Evolutionary conservation across 768 basidiomycete species (phyloP), one percentile per base, ranked within the genome.

Genomic region (Coprinopsis strossmayeri): DNA sequence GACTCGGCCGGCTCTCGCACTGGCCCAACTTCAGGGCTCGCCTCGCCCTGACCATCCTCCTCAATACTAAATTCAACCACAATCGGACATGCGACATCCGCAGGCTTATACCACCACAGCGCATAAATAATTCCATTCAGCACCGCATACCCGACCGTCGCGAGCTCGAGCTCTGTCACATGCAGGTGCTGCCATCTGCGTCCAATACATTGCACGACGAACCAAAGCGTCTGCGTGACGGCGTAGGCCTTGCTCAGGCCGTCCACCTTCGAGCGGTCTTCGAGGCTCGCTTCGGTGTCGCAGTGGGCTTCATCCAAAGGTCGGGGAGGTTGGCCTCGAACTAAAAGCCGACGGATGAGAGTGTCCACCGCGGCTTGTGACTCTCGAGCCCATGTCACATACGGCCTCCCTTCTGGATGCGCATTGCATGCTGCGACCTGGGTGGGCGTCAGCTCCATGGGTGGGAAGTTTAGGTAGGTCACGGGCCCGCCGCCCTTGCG

Each of bases 191-290:
- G 37, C 32, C 10, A 9, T 34, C 10, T n/a, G 2, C 18, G 24
- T n/a, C 3, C 34, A 5, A 24, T 35, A 26, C 13, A 45, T n/a
- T 20, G 50, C 10, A 21, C 47, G 51, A 32, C 39, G 34, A 50
- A 53, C 48, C 48, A 55, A 23, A n/a, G 12, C 7, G 44, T 52
- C 20, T 53, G 48, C 5, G 46, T 20, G 23, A 51, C 28, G 20
- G 45, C 52, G 20, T 53, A 23, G 5, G 23, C 40, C 28, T 53
- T 56, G 34, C 48, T 45, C 2, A 56, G 48, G 11, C 23, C 18
- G 43, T 56, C 52, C 13, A 38, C 52, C 34, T 56, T 53, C 38
- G 45, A 50, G 21, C 39, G 27, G 28, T 55, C 54, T 15, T 23
- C 10, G n/a, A 52, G 41, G 10, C 50, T 18, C 3, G 34, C 34